Evolutionary conservation across 495 filamentous ascomycete genomes (phyloP).

Genomic region (Lepidopterella palustris): DNA sequence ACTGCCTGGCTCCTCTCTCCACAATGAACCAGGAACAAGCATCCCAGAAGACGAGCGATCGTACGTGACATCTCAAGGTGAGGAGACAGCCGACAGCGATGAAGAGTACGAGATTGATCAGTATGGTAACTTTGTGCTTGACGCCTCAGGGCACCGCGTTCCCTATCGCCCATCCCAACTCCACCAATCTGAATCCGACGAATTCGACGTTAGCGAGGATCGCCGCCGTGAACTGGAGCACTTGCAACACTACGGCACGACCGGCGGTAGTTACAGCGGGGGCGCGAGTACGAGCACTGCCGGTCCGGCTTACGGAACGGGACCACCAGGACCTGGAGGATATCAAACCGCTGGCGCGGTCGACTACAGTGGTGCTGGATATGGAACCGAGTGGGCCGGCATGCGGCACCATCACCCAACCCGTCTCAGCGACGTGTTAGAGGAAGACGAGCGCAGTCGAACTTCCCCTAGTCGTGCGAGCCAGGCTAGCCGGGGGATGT

Average conservation of each 20-base stretch:
- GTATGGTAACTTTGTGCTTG: conserved; percentile 45
- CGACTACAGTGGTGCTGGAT: conserved; percentile 59
- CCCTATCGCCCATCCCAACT: conserved; percentile 36
- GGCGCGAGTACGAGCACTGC: conserved; percentile 28
- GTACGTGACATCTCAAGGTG: conserved; percentile 44
- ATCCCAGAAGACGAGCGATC: conserved; percentile 42
- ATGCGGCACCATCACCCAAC: conserved; percentile 92
- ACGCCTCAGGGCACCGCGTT: conserved; percentile 41
- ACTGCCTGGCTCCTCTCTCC: conserved; percentile 39
- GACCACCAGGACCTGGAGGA: not conserved
- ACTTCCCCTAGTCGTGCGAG: conserved; percentile 34
- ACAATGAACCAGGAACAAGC: conserved; percentile 31
- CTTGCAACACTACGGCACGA: conserved; percentile 41
- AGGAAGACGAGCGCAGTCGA: conserved; percentile 68
- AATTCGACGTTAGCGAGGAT: conserved; percentile 47
- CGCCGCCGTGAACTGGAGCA: conserved; percentile 45
- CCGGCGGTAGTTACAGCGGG: conserved; percentile 17
- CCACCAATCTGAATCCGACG: conserved; percentile 36
- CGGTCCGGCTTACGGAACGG: conserved; percentile 4
- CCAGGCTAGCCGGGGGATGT: conserved; percentile 32
- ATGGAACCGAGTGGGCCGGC: conserved; percentile 68
- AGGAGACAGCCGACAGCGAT: conserved; percentile 49
- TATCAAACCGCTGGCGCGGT: conserved; percentile 18
- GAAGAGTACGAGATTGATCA: conserved; percentile 49
- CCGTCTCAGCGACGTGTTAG: conserved; percentile 85